Evolutionary conservation across 2,329 filamentous ascomycete genomes (phyloP).

Genomic region (Neopestalotiopsis clavispora): DNA sequence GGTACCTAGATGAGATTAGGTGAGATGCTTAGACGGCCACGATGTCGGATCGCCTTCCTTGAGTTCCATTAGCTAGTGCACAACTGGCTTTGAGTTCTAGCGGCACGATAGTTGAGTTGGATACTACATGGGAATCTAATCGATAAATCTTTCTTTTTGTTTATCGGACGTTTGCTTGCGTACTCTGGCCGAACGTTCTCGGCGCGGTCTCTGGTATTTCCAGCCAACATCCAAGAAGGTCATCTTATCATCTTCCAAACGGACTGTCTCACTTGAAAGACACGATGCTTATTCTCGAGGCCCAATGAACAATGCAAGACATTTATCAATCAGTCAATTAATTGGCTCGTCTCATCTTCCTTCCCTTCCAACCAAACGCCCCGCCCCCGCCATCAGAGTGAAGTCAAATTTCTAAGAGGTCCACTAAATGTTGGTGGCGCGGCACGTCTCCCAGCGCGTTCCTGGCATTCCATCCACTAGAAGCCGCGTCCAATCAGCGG

Average conservation of each 20-base stretch:
- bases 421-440: not conserved
- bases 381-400: constrained; percentile 2
- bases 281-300: not conserved
- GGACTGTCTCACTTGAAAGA: not conserved
- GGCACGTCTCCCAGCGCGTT: not conserved
- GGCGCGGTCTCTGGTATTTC: no score
- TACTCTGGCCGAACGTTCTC: no score
- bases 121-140: not conserved
- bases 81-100: not conserved
- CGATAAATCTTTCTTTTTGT: not conserved
- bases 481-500: constrained; percentile 9
- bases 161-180: not conserved
- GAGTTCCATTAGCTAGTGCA: not conserved
- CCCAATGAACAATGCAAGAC: not conserved
- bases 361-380: not conserved
- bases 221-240: no score
- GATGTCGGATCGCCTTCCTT: not conserved
- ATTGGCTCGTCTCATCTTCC: not conserved
- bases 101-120: no score
- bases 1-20: not conserved
- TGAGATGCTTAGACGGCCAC: not conserved
- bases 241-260: no score
- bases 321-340: not conserved
- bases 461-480: not conserved
- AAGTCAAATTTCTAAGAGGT: not conserved